Percentiles rank a stretch among this genome's conserved stretches.
These are phyloP conservation scores for Albatrellus ellisii DNA, from an alignment of 768 basidiomycete genomes.

Conservation along the genomic window DNA sequence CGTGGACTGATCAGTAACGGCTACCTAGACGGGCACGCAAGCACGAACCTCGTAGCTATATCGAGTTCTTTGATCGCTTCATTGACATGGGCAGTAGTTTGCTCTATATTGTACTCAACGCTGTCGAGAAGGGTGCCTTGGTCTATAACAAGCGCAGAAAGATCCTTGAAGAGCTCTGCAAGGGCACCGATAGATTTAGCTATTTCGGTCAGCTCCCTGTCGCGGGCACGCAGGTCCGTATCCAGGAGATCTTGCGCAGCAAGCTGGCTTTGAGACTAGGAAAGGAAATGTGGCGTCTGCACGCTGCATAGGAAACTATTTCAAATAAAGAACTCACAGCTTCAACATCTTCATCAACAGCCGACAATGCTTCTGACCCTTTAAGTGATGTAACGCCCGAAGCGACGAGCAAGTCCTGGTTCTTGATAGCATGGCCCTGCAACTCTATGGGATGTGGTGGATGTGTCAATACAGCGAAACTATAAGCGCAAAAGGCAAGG, in stretches of 20 bases:
- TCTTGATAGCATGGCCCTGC: slow-evolving; percentile 96
- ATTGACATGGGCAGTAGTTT: slow-evolving; percentile 67
- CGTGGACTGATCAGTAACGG: no score
- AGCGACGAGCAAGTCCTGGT: slow-evolving; percentile 86
- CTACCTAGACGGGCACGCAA: slow-evolving; percentile 4
- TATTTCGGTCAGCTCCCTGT: slow-evolving; percentile 75
- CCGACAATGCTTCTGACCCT: slow-evolving; percentile 71
- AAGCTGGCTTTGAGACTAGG: slow-evolving; percentile 23
- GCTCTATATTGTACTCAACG: slow-evolving; percentile 95
- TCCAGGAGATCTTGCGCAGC: slow-evolving; percentile 19
- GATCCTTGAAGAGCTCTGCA: slow-evolving; percentile 93
- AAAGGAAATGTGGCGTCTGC: slow-evolving; percentile 9
- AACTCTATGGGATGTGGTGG: slow-evolving; percentile 54
- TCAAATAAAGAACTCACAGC: slow-evolving; percentile 58
- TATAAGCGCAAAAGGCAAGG: slow-evolving; percentile 6
- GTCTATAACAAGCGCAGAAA: slow-evolving; percentile 88
- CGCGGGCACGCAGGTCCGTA: slow-evolving; percentile 32
- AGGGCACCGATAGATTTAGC: slow-evolving; percentile 84
- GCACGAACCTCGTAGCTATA: slow-evolving; percentile 63
- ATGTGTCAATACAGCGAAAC: not conserved
- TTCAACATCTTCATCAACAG: slow-evolving; percentile 82
- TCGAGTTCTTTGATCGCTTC: slow-evolving; percentile 80
- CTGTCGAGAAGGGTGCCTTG: slow-evolving; percentile 96
- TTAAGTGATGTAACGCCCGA: slow-evolving; percentile 76
- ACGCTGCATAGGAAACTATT: no score